These are phyloP conservation scores for Conoideocrella luteorostrata DNA, from an alignment of 2,329 filamentous ascomycete genomes.

Conservation along the genomic window DNA sequence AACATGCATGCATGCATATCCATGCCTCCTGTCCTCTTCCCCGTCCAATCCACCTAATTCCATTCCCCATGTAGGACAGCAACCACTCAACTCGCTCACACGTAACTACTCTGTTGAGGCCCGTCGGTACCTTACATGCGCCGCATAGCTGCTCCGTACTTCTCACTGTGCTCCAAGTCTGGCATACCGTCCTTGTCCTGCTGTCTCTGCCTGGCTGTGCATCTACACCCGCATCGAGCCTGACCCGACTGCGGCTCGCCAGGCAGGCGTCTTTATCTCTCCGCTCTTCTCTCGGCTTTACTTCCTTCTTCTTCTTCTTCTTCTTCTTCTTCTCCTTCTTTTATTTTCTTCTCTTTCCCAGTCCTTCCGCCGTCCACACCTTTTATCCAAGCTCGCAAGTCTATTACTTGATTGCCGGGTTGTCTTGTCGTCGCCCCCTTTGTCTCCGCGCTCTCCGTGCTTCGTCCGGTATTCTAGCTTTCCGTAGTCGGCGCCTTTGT, in stretches of 20 bases:
- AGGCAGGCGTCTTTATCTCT: conserved; percentile 1
- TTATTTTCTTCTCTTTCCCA: background rate
- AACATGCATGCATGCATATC: background rate
- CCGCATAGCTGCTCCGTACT: too few relatives aligned
- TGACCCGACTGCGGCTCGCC: background rate
- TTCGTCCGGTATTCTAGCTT: background rate
- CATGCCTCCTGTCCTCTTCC: too few relatives aligned
- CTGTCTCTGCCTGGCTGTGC: background rate
- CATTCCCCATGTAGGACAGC: too few relatives aligned
- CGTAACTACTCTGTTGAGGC: too few relatives aligned
- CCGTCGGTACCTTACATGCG: too few relatives aligned
- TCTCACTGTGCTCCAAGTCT: background rate
- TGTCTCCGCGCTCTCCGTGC: background rate
- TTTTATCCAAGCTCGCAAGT: background rate
- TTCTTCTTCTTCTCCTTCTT: background rate
- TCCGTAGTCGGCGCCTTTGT: conserved; percentile 7
- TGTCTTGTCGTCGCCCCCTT: background rate
- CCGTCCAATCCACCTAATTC: too few relatives aligned
- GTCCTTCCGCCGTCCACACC: background rate
- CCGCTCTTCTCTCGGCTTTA: conserved; percentile 1
- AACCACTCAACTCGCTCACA: too few relatives aligned
- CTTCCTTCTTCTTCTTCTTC: background rate
- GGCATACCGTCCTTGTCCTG: too few relatives aligned
- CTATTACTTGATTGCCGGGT: background rate
- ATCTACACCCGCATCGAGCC: too few relatives aligned